Evolutionary conservation across 2,329 filamentous ascomycete genomes (phyloP).

Genomic region (Aspergillus ochraceoroseus): DNA sequence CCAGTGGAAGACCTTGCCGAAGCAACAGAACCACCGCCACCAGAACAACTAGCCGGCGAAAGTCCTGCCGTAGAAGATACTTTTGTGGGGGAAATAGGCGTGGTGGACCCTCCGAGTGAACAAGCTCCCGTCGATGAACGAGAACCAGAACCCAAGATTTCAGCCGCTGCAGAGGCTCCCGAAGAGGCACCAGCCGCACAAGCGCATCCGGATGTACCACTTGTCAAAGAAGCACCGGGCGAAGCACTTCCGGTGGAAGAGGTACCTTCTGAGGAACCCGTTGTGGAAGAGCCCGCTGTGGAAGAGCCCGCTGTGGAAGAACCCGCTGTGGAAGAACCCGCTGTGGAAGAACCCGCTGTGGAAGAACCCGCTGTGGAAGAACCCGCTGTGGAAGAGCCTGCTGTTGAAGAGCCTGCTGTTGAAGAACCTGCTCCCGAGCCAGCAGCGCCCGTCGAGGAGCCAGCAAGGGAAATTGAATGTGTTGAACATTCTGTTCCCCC

Average conservation of each 20-base stretch:
- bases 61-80: too few relatives aligned
- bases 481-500: constrained; percentile 16
- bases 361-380: constrained; percentile 10
- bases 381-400: constrained; percentile 1
- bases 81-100: too few relatives aligned
- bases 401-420: constrained; percentile 5
- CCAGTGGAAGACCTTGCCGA: constrained; percentile 16
- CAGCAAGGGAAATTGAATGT: too few relatives aligned
- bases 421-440: constrained; percentile 18
- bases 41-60: too few relatives aligned
- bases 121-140: constrained; percentile 8
- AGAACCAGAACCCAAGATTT: constrained; percentile 5
- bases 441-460: constrained; percentile 15
- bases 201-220: constrained; percentile 7
- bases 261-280: constrained; percentile 17
- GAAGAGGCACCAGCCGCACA: constrained; percentile 11
- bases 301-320: constrained; percentile 17
- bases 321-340: constrained; percentile 5
- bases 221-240: constrained; percentile 5
- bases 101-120: too few relatives aligned
- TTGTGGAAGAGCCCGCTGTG: constrained; percentile 13
- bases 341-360: constrained; percentile 4
- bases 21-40: constrained; percentile 11
- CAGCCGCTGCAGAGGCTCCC: constrained; percentile 14
- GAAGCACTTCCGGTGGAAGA: constrained; percentile 10